Conservation (phyloP, 2,329 filamentous ascomycete genomes). For the Colletotrichum graminicola region DNA sequence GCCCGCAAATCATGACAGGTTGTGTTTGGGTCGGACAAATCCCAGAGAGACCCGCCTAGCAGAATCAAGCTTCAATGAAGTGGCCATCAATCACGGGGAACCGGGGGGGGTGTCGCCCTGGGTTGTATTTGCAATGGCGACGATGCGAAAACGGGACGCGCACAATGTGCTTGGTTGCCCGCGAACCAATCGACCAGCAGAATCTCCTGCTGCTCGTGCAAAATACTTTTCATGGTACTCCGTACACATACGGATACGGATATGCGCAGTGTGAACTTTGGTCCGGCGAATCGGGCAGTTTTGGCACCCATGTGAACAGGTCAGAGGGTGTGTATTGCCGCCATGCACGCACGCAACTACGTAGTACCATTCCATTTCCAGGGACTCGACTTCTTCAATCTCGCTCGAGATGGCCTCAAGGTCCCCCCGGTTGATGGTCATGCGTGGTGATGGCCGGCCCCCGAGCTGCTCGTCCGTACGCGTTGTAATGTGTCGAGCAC, state of each 20-base stretch:
- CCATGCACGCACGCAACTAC: no score
- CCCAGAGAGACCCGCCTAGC: not conserved
- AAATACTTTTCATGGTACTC: no score
- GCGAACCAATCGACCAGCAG: not conserved
- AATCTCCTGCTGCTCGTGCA: not conserved
- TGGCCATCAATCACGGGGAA: not conserved
- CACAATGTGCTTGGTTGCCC: not conserved
- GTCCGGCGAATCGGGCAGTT: conserved; percentile 17
- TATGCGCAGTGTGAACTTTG: not conserved
- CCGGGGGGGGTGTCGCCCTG: not conserved
- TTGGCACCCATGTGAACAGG: not conserved
- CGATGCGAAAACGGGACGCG: not conserved
- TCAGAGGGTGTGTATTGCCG: not conserved
- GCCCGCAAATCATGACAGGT: not conserved
- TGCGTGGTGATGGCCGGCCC: not conserved
- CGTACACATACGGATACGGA: no score
- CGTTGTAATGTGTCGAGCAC: not conserved
- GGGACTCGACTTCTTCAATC: not conserved
- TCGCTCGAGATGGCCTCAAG: not conserved
- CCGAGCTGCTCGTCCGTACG: not conserved
- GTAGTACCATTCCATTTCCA: not conserved
- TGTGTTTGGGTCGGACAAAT: not conserved
- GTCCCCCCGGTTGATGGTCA: not conserved
- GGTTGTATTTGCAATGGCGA: not conserved
- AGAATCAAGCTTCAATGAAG: not conserved